Evolutionary conservation across 192 early-diverging fungal species (phyloP).

Genomic region (Allomyces arbusculus): DNA sequence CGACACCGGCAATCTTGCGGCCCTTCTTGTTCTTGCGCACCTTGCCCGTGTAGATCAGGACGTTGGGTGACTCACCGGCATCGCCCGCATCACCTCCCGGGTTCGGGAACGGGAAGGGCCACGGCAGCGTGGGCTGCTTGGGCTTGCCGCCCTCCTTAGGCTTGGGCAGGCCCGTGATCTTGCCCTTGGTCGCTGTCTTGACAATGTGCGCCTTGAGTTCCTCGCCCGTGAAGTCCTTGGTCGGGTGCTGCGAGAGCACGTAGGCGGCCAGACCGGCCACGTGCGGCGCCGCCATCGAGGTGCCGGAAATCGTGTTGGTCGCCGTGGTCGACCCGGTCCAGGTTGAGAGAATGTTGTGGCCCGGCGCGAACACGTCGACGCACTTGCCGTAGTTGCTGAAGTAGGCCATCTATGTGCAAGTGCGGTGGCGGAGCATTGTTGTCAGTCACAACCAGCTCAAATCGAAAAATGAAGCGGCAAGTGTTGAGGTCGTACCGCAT

Average conservation of each 20-base stretch:
- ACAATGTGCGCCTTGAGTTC: background rate
- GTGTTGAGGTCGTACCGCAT: slow-evolving; percentile 1
- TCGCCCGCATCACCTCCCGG: no score
- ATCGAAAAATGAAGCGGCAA: no score
- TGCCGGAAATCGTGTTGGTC: slow-evolving; percentile 27
- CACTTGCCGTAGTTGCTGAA: slow-evolving; percentile 34
- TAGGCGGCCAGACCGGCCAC: slow-evolving; percentile 30
- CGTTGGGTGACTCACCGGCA: no score
- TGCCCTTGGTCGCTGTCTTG: background rate
- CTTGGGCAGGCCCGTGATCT: background rate
- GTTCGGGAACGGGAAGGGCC: no score
- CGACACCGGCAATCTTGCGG: no score
- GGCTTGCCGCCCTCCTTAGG: no score
- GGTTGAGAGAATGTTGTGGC: slow-evolving; percentile 23
- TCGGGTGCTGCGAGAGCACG: slow-evolving; percentile 6
- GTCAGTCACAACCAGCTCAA: no score
- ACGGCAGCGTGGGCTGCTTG: no score
- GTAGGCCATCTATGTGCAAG: slow-evolving; percentile 7
- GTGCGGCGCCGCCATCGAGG: slow-evolving; percentile 32
- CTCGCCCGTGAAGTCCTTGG: background rate
- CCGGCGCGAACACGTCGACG: slow-evolving; percentile 40
- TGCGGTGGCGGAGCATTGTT: no score
- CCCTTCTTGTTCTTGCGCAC: no score
- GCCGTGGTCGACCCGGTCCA: slow-evolving; percentile 5
- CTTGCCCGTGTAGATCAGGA: no score